Conservation (phyloP, 805 yeast genomes). For the Starmerella powellii region DNA sequence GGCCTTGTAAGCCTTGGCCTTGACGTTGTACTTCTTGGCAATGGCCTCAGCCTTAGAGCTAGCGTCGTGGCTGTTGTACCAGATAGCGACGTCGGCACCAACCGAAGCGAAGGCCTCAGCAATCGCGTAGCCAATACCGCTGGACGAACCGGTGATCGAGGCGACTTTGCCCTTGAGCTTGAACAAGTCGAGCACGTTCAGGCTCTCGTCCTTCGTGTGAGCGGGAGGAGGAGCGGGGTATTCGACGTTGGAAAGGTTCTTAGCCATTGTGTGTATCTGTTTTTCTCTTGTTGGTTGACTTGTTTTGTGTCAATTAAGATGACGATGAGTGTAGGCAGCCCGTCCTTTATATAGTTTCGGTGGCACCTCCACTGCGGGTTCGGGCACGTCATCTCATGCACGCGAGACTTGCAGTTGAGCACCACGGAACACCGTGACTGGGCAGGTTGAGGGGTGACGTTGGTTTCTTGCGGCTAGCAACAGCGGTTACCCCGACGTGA, state of each 20-base stretch:
- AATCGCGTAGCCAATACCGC: conserved; percentile 72
- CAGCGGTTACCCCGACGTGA: too few species aligned
- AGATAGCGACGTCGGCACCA: conserved; percentile 69
- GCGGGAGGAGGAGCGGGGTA: conserved; percentile 23
- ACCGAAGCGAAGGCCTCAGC: conserved; percentile 79
- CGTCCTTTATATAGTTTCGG: neutral
- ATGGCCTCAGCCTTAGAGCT: conserved; percentile 48
- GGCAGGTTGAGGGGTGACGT: too few species aligned
- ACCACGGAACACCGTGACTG: too few species aligned
- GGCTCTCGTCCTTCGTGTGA: conserved; percentile 14
- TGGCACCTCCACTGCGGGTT: too few species aligned
- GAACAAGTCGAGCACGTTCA: conserved; percentile 52
- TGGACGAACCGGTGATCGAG: conserved; percentile 71
- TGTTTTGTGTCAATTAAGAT: neutral
- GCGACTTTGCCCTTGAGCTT: conserved; percentile 74
- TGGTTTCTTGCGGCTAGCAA: too few species aligned
- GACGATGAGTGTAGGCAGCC: neutral
- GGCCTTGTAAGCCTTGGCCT: conserved; percentile 53
- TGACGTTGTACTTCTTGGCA: conserved; percentile 46
- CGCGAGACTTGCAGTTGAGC: too few species aligned
- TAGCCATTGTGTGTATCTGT: conserved; percentile 13
- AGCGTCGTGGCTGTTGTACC: conserved; percentile 54
- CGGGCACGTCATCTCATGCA: too few species aligned
- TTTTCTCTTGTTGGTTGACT: neutral
- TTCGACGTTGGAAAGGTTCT: conserved; percentile 20